A percentile compares a stretch with the other conserved stretches of the same genome.
These are phyloP conservation scores for Xanthoconium stramineum DNA, from an alignment of 768 basidiomycete species.

Conservation along the genomic window DNA sequence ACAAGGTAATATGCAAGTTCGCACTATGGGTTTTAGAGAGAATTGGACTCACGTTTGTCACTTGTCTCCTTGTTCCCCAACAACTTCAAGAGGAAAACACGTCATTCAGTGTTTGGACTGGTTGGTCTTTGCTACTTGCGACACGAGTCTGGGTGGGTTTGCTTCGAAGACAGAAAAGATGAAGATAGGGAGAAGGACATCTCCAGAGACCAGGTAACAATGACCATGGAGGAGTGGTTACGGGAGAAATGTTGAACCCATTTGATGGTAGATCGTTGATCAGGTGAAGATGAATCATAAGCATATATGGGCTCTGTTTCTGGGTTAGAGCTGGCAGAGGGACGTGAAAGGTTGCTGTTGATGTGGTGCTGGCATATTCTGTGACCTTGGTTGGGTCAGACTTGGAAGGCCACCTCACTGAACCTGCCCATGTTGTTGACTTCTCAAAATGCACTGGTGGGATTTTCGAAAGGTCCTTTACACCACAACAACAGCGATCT, in stretches of 20 bases:
- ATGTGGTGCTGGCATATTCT: background rate
- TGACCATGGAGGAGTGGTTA: too few relatives aligned
- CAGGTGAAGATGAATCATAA: conserved; percentile 9
- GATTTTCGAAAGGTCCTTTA: conserved; percentile 72
- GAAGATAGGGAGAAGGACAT: conserved; percentile 90
- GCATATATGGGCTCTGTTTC: conserved; percentile 1
- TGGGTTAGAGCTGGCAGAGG: conserved; percentile 1
- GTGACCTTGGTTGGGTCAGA: background rate
- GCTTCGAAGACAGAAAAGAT: conserved; percentile 93
- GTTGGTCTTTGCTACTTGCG: too few relatives aligned
- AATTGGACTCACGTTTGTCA: too few relatives aligned
- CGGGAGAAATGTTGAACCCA: conserved; percentile 10
- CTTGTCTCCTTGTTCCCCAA: too few relatives aligned
- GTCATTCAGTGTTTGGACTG: too few relatives aligned
- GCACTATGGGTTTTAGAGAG: too few relatives aligned
- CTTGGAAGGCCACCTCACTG: background rate
- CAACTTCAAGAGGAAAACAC: too few relatives aligned
- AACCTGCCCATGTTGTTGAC: conserved; percentile 39
- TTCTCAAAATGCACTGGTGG: conserved; percentile 73
- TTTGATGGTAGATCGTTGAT: background rate
- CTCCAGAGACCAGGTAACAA: conserved; percentile 70
- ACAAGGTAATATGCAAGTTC: too few relatives aligned
- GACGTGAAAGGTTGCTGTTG: background rate
- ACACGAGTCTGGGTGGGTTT: conserved; percentile 81
- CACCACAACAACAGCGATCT: background rate